phyloP scores from a whole-genome alignment of 192 early-diverging fungal genomes.

The Dimargaris verticillata region DNA sequence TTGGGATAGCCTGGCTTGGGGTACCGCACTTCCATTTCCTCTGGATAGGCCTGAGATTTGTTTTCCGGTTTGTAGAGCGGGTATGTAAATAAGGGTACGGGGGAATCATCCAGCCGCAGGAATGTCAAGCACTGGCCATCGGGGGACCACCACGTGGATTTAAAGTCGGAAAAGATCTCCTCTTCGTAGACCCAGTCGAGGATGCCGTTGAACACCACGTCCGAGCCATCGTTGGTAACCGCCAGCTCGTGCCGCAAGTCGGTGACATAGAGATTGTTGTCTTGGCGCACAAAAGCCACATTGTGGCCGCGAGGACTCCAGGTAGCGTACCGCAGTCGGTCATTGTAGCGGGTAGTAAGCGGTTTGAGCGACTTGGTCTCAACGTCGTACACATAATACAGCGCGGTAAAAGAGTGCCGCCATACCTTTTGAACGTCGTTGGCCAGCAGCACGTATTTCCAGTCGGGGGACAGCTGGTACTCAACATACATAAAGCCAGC shows the following conservation, averaged over 20 bases:
- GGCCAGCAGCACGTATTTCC: slow-evolving; percentile 57
- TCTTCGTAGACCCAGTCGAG: slow-evolving; percentile 99
- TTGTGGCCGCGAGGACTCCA: slow-evolving; percentile 69
- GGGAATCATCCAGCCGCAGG: slow-evolving; percentile 71
- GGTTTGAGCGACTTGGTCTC: slow-evolving; percentile 36
- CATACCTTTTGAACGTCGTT: slow-evolving; percentile 48
- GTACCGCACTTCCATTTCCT: slow-evolving; percentile 60
- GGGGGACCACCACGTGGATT: slow-evolving; percentile 79
- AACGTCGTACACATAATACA: slow-evolving; percentile 63
- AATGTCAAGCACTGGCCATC: slow-evolving; percentile 61
- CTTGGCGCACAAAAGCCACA: slow-evolving; percentile 59
- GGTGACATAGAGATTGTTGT: slow-evolving; percentile 76
- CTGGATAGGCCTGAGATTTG: slow-evolving; percentile 41
- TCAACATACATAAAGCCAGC: neutral
- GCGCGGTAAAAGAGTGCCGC: slow-evolving; percentile 70
- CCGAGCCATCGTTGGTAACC: slow-evolving; percentile 72
- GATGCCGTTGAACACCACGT: slow-evolving; percentile 73
- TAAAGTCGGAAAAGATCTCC: slow-evolving; percentile 55
- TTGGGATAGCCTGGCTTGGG: slow-evolving; percentile 81
- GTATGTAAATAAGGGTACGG: slow-evolving; percentile 60
- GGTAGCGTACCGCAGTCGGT: slow-evolving; percentile 39
- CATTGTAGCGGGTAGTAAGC: slow-evolving; percentile 27
- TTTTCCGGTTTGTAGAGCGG: slow-evolving; percentile 53
- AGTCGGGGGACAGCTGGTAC: slow-evolving; percentile 47
- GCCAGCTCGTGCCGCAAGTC: slow-evolving; percentile 48